Base-by-base conservation (phyloP, 192 early-diverging fungal species). In the Funneliformis mosseae region DNA sequence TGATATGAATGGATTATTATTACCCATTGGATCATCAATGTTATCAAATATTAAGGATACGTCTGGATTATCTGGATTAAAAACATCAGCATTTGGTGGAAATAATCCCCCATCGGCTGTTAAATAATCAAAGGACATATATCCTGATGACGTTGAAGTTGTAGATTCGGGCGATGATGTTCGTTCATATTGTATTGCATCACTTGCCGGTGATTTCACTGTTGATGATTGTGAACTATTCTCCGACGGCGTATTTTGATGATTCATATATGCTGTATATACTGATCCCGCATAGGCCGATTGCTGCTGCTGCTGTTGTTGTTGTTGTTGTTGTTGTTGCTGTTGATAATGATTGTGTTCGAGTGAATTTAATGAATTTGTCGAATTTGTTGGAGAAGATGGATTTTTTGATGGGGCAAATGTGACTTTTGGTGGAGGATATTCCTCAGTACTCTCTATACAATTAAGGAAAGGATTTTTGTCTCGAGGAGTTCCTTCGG, bases 21-120 rank as follows among this genome's bases (percentile, higher is more conserved):
- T 41, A 42, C 18, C 7, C 38, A 70, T 70, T 16, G 42, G 64
- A 11, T 78, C 77, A 23, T 71, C 50, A 25, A 38, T 69, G 23
- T 61, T n/a, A 72, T 79, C 48, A 71, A 71, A 79, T 41, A 71
- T 23, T 21, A 79, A 39, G 21, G 67, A 39, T 62, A 50, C 42
- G 16, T 78, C 77, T 6, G 69, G n/a, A 59, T 28, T n/a, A 27
- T 78, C 77, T 6, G 69, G n/a, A 59, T 28, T n/a, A 70, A 70
- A 70, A 39, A 55, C 48, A 71, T 79, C 68, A 8, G 68, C 68
- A 42, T 79, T 79, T 59, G 66, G 66, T 2, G 62, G 67, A 70
- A 79, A 79, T 3, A 71, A 61, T n/a, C 23, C 63, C 69, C 50
- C 41, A 50, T 69, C 48, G 41, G 62, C 60, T 23, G 41, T 43